phyloP scores from a whole-genome alignment of 345 rosid species.

The Camelina sativa region DNA sequence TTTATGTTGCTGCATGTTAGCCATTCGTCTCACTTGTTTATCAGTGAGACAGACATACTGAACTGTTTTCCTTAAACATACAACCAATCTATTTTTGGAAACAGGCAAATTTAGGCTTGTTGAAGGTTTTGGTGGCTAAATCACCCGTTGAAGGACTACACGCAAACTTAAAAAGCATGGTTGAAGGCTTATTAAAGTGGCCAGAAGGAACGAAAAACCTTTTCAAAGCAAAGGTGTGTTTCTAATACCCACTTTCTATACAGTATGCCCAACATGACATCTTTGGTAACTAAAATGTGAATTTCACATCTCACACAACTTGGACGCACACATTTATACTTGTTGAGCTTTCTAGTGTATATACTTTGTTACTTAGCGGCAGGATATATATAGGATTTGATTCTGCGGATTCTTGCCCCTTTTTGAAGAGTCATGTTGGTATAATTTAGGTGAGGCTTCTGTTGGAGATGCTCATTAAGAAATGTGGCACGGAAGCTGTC shows the following conservation, averaged over 20 bases:
- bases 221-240: slow-evolving; percentile 85
- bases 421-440: slow-evolving; percentile 30
- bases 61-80: slow-evolving; percentile 24
- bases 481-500: slow-evolving; percentile 93
- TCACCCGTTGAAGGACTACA: slow-evolving; percentile 83
- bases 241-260: slow-evolving; percentile 2
- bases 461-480: slow-evolving; percentile 91
- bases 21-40: slow-evolving; percentile 22
- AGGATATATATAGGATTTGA: background rate
- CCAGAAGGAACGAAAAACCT: slow-evolving; percentile 80
- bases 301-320: slow-evolving; percentile 2
- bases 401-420: slow-evolving; percentile 16
- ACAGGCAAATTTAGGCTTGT: slow-evolving; percentile 93
- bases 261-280: slow-evolving; percentile 1
- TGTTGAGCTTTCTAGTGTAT: slow-evolving; percentile 17
- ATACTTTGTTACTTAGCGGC: slow-evolving; percentile 6
- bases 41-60: background rate
- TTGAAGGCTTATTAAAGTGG: slow-evolving; percentile 90
- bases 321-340: background rate
- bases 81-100: slow-evolving; percentile 30
- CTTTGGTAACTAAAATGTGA: background rate
- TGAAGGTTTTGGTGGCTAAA: slow-evolving; percentile 92
- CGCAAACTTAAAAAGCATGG: slow-evolving; percentile 69
- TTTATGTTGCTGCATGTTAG: slow-evolving; percentile 20
- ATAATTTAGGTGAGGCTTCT: slow-evolving; percentile 80